Conservation (phyloP, 305 asterid species). For the Fraxinus sp. region DNA sequence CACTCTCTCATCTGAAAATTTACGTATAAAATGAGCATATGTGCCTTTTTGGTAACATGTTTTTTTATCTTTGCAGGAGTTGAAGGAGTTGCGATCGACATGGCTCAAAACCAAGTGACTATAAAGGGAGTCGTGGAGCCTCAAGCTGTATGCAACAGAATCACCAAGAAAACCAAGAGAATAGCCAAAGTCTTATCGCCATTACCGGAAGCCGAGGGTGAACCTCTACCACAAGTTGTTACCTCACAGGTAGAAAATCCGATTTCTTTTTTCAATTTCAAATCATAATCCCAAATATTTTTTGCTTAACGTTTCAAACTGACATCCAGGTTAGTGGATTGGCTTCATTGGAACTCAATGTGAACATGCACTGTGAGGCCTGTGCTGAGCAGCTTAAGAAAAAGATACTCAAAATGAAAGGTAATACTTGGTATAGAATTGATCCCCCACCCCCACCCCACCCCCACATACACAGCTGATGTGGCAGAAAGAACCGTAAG, state of each 20-base stretch:
- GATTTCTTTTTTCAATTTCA: not conserved
- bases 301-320: not conserved
- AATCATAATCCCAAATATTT: not conserved
- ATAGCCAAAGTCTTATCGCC: constrained; percentile 70
- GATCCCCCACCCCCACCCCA: too few species aligned
- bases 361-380: constrained; percentile 93
- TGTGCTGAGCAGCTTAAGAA: constrained; percentile 85
- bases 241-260: constrained; percentile 64
- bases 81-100: constrained; percentile 61
- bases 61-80: constrained; percentile 45
- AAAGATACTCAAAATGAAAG: constrained; percentile 90
- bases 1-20: not conserved
- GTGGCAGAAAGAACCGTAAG: too few species aligned
- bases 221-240: constrained; percentile 72
- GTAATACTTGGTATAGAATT: constrained; percentile 16
- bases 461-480: too few species aligned
- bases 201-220: constrained; percentile 66
- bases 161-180: constrained; percentile 66
- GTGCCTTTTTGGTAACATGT: not conserved
- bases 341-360: constrained; percentile 62
- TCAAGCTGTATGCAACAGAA: constrained; percentile 58
- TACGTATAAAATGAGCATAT: not conserved
- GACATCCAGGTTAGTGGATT: constrained; percentile 63
- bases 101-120: constrained; percentile 70
- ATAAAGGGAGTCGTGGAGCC: constrained; percentile 87